Evolutionary conservation across 1,139 yeast species (phyloP), one percentile per base, ranked within the genome.

Genomic region (Arxiozyma slooffiae): DNA sequence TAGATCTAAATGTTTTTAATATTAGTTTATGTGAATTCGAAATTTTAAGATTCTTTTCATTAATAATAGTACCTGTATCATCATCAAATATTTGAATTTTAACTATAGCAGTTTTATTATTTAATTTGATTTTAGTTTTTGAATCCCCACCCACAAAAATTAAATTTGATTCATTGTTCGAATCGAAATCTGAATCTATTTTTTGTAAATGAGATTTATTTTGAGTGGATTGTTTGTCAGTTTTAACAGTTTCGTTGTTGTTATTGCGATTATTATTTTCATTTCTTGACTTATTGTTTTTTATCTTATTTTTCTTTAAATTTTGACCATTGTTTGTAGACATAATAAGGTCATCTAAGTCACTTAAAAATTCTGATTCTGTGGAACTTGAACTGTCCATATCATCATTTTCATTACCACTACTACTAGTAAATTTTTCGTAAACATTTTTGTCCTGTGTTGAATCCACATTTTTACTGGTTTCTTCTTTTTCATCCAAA

Each of bases 141-240:
- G 21, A 21, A 43, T n/a, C 20, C 2, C 26, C 46, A 16, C 21
- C 4, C 20, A 41, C 1, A 3, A 26, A 4, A 11, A 6, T 30
- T 11, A 30, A 6, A 8, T 30, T 16, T 2, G n/a, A 20, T 30
- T 34, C n/a, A 3, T 38, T 16, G 1, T 24, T n/a, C 1, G 20
- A 18, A 11, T 23, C 4, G 5, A 22, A 7, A 71, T 67, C 44
- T 57, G 54, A 49, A 48, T 57, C 22, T 16, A 48, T 30, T 38
- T 24, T 24, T 4, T 38, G n/a, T 39, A 21, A 20, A 6, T 4
- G 5, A 1, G 37, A 30, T 37, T 4, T 7, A 30, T 30, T 34
- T 38, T 20, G 43, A 9, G 14, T 24, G 16, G 44, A 18, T 2
- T 8, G 17, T 34, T 18, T 21, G 17, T 21, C 24, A 23, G n/a